These are phyloP conservation scores for Biancaea sappan DNA, from an alignment of 306 rosid species.

Conservation along the genomic window DNA sequence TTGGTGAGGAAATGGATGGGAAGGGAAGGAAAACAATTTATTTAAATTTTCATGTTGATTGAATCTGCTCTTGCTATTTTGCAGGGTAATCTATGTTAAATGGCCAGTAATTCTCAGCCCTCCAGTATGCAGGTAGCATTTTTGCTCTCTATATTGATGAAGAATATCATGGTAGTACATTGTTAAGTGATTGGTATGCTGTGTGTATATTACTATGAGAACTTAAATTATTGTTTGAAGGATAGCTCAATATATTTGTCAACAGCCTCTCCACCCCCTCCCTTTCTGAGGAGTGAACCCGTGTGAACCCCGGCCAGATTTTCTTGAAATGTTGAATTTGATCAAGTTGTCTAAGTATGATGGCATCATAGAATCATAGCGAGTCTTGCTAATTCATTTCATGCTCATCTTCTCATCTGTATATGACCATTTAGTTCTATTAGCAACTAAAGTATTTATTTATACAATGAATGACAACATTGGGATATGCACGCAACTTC, in stretches of 20 bases:
- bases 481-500: neutral
- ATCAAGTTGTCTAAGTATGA: neutral
- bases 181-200: neutral
- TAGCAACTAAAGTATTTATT: neutral
- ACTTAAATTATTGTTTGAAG: conserved; percentile 11
- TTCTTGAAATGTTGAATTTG: conserved; percentile 1
- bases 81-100: conserved; percentile 49
- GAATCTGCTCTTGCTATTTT: conserved; percentile 22
- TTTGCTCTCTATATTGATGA: conserved; percentile 11
- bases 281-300: neutral
- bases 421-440: conserved; percentile 10
- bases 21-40: neutral
- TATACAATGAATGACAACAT: conserved; percentile 6
- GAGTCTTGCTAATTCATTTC: neutral
- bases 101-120: conserved; percentile 79
- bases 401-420: conserved; percentile 2
- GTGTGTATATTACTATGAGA: conserved; percentile 2
- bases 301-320: neutral
- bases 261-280: neutral
- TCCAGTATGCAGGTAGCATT: conserved; percentile 69
- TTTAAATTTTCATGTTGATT: neutral
- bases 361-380: neutral
- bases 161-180: neutral
- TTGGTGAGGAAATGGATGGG: neutral
- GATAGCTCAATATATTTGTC: neutral